A percentile compares a stretch with the other conserved stretches of the same genome.
phyloP scores from a whole-genome alignment of 2,329 filamentous ascomycete species.

The Dothistroma pini region DNA sequence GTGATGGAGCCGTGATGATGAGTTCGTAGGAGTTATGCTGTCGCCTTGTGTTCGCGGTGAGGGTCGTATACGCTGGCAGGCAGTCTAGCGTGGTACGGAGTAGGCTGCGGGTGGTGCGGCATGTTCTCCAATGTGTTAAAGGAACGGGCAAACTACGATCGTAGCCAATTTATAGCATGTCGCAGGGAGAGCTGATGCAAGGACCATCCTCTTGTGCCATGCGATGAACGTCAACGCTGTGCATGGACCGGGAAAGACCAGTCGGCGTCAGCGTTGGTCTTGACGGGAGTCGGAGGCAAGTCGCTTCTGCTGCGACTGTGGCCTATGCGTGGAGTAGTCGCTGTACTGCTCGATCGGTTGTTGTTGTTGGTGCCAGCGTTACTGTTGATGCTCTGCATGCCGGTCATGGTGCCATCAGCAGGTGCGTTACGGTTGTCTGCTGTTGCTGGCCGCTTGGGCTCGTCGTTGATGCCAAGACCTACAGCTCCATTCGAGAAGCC shows the following conservation, averaged over 20 bases:
- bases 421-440: constrained; percentile 18
- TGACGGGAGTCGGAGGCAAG: constrained; percentile 18
- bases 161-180: not conserved
- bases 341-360: constrained; percentile 18
- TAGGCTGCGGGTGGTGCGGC: not conserved
- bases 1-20: constrained; percentile 3
- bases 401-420: constrained; percentile 7
- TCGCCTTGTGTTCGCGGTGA: not conserved
- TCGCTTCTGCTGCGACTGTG: constrained; percentile 24
- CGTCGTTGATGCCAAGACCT: constrained; percentile 21
- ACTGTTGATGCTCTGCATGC: constrained; percentile 12
- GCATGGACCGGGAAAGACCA: constrained; percentile 12
- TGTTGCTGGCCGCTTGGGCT: constrained; percentile 16
- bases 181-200: not conserved
- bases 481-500: constrained; percentile 12
- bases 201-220: not conserved
- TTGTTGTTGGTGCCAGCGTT: constrained; percentile 7
- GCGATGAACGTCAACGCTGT: not conserved
- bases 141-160: not conserved
- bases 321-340: constrained; percentile 16
- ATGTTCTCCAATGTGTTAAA: not conserved
- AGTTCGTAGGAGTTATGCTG: not conserved
- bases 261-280: constrained; percentile 15
- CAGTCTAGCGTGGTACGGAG: not conserved
- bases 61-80: not conserved